phyloP scores from a whole-genome alignment of 495 filamentous ascomycete genomes.

The Bacidia gigantensis region DNA sequence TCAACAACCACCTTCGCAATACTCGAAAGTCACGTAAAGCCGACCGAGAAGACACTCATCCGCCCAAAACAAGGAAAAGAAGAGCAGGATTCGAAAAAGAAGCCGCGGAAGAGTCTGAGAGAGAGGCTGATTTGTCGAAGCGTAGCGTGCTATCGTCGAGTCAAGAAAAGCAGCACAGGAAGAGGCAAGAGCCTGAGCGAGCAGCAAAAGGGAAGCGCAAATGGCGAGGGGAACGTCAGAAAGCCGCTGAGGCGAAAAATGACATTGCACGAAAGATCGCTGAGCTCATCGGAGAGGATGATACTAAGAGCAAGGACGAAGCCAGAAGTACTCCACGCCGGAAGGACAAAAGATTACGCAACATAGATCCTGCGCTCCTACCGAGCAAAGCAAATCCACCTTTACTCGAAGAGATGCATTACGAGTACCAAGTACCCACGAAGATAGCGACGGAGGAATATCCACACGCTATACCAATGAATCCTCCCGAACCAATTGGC shows the following conservation, averaged over 20 bases:
- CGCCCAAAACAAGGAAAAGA: neutral
- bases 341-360: neutral
- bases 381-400: constrained; percentile 1
- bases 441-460: constrained; percentile 1
- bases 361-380: neutral
- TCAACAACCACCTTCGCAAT: neutral
- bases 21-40: neutral
- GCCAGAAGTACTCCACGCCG: neutral
- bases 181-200: neutral
- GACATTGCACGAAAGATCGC: neutral
- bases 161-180: neutral
- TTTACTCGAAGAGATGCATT: constrained; percentile 34
- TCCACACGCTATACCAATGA: constrained; percentile 7
- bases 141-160: neutral
- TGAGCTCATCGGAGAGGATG: neutral
- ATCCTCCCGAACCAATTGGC: constrained; percentile 9
- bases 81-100: neutral
- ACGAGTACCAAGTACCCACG: constrained; percentile 28
- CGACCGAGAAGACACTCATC: neutral
- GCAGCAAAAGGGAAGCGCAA: neutral
- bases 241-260: neutral
- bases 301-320: neutral
- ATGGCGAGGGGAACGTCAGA: neutral
- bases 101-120: neutral
- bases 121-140: neutral